These are phyloP conservation scores for Naumovozyma castellii DNA, from an alignment of 805 yeast species.

Conservation along the genomic window DNA sequence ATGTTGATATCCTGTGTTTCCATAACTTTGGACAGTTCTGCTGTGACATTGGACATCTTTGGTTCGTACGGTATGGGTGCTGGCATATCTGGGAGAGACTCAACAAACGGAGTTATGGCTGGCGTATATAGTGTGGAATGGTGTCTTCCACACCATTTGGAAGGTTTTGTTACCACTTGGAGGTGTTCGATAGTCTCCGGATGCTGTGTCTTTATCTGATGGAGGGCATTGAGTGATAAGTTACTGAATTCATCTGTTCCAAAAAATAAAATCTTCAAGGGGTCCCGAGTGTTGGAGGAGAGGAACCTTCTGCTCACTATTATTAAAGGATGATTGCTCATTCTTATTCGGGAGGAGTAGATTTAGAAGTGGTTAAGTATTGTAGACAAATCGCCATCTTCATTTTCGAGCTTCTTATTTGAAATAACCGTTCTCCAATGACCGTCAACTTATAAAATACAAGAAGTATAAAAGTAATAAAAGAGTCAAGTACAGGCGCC, in stretches of 20 bases:
- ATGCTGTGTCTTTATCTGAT: constrained; percentile 15
- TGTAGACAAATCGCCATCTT: too few species aligned
- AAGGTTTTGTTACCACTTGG: constrained; percentile 54
- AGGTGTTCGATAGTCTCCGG: constrained; percentile 28
- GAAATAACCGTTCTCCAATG: too few species aligned
- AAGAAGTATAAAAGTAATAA: too few species aligned
- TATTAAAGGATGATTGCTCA: too few species aligned
- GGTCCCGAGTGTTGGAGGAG: not conserved
- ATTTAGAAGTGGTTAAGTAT: too few species aligned
- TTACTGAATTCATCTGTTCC: constrained; percentile 72
- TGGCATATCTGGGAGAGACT: constrained; percentile 30
- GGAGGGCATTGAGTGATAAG: constrained; percentile 37
- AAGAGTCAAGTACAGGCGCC: too few species aligned
- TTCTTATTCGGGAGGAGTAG: too few species aligned
- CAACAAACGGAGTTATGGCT: constrained; percentile 35
- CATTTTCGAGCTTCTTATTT: too few species aligned
- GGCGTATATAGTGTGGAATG: constrained; percentile 38
- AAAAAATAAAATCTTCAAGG: constrained; percentile 49
- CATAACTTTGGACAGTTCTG: constrained; percentile 11
- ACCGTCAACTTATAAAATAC: too few species aligned
- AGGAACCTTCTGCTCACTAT: not conserved
- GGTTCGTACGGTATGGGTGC: constrained; percentile 21
- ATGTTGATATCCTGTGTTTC: constrained; percentile 39
- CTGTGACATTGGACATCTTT: constrained; percentile 8
- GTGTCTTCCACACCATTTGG: constrained; percentile 58